Evolutionary conservation across 2,329 filamentous ascomycete genomes (phyloP), one percentile per base, ranked within the genome.

Genomic region (Colletotrichum agaves): DNA sequence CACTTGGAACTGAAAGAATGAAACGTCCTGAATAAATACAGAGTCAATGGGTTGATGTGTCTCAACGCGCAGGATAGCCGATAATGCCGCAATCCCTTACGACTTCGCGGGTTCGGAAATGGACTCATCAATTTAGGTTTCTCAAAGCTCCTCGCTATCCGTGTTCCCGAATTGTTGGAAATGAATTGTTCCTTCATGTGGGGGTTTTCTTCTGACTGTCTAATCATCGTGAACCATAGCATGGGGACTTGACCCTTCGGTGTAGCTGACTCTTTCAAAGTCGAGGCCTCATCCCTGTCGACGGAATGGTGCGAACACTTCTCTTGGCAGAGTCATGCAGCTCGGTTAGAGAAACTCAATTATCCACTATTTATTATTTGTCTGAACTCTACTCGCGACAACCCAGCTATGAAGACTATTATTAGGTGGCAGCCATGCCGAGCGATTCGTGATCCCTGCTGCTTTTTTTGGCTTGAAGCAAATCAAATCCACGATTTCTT

Each of bases 81-180:
- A 31, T 5, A 31, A 19, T 7, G 8, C 31, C 41, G 43, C 10
- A 4, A 3, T 19, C 12, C 8, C 23, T 47, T 21, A 8, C 27
- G n/a, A n/a, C 7, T 35, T 7, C 1, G 21, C 52, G 21, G 31
- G 27, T 13, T 31, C 27, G 11, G 21, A 47, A 27, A 63, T 31
- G n/a, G 19, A 12, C 19, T 59, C 61, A 59, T 59, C 19, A 49
- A 63, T 63, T 63, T 59, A 46, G 21, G 33, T 63, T 63, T 58
- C 12, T 21, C 33, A 21, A 10, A 11, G 13, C 12, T 46, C 41
- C 33, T 10, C 52, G 43, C 11, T 5, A 37, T 15, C 33, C 52
- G 52, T 10, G 6, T 57, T 63, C 33, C 19, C 43, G 23, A 19
- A 15, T 13, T 41, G 21, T 41, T 37, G 31, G 41, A 63, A 63